Evolutionary conservation across 768 basidiomycete genomes (phyloP).

Genomic region (Strobilomyces confusus): DNA sequence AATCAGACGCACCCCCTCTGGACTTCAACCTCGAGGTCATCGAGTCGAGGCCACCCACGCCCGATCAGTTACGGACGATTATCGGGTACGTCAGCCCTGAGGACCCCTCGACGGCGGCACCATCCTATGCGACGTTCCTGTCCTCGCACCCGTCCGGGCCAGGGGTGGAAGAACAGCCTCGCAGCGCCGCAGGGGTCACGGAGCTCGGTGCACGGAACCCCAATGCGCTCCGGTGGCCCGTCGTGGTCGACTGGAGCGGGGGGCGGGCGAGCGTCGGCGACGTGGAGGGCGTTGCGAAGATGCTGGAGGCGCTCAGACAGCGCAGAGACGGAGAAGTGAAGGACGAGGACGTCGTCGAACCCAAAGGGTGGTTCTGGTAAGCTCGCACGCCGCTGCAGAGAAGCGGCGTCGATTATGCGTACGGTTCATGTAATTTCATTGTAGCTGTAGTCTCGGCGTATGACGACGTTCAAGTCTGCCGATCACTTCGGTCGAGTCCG

Average conservation of each 20-base stretch:
- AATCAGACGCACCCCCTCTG: conserved; percentile 46
- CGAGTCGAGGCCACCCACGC: conserved; percentile 57
- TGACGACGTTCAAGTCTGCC: neutral
- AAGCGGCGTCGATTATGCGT: neutral
- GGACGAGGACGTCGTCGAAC: conserved; percentile 35
- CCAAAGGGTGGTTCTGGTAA: conserved; percentile 55
- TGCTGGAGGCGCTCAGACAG: conserved; percentile 63
- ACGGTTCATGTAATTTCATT: neutral
- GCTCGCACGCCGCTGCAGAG: neutral
- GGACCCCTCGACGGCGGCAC: conserved; percentile 29
- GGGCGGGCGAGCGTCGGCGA: conserved; percentile 66
- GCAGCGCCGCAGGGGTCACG: conserved; percentile 43
- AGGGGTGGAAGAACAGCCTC: conserved; percentile 35
- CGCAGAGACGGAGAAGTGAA: conserved; percentile 65
- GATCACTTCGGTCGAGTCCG: neutral
- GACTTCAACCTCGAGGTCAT: conserved; percentile 70
- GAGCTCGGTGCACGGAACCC: conserved; percentile 54
- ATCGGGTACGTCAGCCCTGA: conserved; percentile 47
- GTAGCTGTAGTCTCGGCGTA: no score
- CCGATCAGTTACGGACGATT: conserved; percentile 67
- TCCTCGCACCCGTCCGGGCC: conserved; percentile 56
- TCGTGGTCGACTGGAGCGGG: conserved; percentile 73
- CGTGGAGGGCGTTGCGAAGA: conserved; percentile 61
- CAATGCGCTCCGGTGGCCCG: conserved; percentile 67
- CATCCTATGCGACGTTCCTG: conserved; percentile 41